These are phyloP conservation scores for Aspergillus transmontanensis DNA, from an alignment of 2,329 filamentous ascomycete genomes.

Conservation along the genomic window DNA sequence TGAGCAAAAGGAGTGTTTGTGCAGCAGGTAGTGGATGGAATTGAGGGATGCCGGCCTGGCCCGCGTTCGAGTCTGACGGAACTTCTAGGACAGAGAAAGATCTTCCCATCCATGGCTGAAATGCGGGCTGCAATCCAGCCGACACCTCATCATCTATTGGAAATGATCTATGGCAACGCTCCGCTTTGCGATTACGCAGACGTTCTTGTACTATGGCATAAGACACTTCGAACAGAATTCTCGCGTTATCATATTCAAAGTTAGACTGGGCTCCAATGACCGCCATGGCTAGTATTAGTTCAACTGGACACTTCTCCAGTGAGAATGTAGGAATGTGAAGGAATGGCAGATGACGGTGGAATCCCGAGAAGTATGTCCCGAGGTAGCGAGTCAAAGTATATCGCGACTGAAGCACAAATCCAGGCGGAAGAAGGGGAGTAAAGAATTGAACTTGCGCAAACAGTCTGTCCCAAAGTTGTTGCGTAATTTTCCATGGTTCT, in stretches of 20 bases:
- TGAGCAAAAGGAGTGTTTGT: conserved; percentile 17
- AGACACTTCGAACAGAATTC: conserved; percentile 10
- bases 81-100: no score
- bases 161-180: not conserved
- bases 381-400: conserved; percentile 68
- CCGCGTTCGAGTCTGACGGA: no score
- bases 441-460: no score
- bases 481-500: no score
- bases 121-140: not conserved
- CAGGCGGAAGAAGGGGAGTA: conserved; percentile 21
- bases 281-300: no score
- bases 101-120: not conserved
- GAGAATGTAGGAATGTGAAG: conserved; percentile 67
- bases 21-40: conserved; percentile 5
- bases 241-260: conserved; percentile 40
- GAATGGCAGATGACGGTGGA: conserved; percentile 61
- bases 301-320: no score
- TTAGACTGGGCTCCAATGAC: conserved; percentile 46
- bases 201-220: not conserved
- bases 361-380: conserved; percentile 67
- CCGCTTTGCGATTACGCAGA: not conserved
- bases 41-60: no score
- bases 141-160: no score
- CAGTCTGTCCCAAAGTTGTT: no score
- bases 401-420: conserved; percentile 58